phyloP scores from a whole-genome alignment of 768 basidiomycete genomes.

The Russula dissimulans region DNA sequence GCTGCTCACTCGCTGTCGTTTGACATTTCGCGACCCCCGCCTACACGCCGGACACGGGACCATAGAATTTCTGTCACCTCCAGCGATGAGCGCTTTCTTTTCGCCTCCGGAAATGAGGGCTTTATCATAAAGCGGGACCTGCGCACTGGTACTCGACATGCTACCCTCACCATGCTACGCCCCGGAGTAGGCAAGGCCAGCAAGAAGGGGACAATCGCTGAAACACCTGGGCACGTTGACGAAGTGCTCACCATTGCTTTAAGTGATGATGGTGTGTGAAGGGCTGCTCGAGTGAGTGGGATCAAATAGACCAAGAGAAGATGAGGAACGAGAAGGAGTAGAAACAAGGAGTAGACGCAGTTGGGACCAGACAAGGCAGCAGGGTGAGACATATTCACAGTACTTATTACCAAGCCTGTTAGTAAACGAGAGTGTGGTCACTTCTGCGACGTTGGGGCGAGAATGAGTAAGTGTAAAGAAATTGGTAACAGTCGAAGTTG shows the following conservation, averaged over 20 bases:
- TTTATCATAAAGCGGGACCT: conserved; percentile 82
- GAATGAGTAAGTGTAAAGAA: too few species aligned
- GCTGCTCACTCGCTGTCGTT: conserved; percentile 34
- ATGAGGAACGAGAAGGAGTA: too few species aligned
- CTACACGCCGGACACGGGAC: conserved; percentile 51
- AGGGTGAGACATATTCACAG: too few species aligned
- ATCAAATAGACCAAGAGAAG: too few species aligned
- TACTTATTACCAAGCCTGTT: too few species aligned
- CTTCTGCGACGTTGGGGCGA: too few species aligned
- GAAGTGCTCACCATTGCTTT: conserved; percentile 60
- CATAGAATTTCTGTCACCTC: conserved; percentile 79
- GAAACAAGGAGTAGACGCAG: too few species aligned
- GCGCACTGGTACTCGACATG: conserved; percentile 44
- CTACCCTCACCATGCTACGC: conserved; percentile 52
- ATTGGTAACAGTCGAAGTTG: too few species aligned
- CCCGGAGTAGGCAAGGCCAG: conserved; percentile 35
- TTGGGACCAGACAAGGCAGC: too few species aligned
- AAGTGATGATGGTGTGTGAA: background rate
- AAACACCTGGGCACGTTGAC: conserved; percentile 71
- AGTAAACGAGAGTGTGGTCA: too few species aligned
- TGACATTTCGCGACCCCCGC: conserved; percentile 42
- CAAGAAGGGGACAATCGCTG: conserved; percentile 44
- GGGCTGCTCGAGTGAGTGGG: too few species aligned
- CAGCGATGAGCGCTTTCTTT: conserved; percentile 64
- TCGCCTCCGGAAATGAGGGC: conserved; percentile 87